These are phyloP conservation scores for Musa troglodytarum DNA, from an alignment of 176 grass and related monocot species.

Conservation along the genomic window DNA sequence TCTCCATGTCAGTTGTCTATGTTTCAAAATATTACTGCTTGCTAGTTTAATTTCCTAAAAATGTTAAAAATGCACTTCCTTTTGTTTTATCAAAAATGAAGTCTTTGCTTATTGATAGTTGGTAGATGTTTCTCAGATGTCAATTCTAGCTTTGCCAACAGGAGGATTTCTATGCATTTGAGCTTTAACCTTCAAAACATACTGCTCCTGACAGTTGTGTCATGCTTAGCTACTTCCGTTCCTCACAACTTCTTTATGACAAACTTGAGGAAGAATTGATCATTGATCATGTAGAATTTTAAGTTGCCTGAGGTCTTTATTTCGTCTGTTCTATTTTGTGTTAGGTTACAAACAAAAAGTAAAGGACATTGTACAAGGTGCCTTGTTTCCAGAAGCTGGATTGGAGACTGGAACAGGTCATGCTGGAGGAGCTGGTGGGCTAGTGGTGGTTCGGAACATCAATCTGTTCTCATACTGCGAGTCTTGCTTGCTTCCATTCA, in stretches of 20 bases:
- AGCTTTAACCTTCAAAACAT: neutral
- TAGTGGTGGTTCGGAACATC: constrained; percentile 74
- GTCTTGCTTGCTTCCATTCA: constrained; percentile 92
- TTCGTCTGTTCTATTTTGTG: constrained; percentile 2
- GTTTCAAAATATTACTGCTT: too few species aligned
- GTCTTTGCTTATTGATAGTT: too few species aligned
- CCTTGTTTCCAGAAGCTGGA: constrained; percentile 88
- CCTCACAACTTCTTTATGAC: neutral
- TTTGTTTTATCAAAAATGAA: too few species aligned
- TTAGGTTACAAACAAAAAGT: constrained; percentile 82
- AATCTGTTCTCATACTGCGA: constrained; percentile 89
- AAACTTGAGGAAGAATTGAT: neutral
- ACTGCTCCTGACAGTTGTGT: neutral
- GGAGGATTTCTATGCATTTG: neutral
- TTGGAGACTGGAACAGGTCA: constrained; percentile 49
- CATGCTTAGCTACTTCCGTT: neutral
- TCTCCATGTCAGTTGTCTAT: too few species aligned
- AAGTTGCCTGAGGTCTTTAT: neutral
- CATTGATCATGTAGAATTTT: neutral
- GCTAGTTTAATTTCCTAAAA: too few species aligned
- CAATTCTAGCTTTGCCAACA: neutral
- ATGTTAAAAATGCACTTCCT: too few species aligned
- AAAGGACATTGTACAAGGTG: constrained; percentile 68
- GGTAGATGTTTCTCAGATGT: too few species aligned
- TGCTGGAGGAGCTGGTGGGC: constrained; percentile 65